Percentiles rank a stretch among this genome's conserved stretches.
These are phyloP conservation scores for Microstegium vimineum DNA, from an alignment of 176 grass and related monocot genomes.

Conservation along the genomic window DNA sequence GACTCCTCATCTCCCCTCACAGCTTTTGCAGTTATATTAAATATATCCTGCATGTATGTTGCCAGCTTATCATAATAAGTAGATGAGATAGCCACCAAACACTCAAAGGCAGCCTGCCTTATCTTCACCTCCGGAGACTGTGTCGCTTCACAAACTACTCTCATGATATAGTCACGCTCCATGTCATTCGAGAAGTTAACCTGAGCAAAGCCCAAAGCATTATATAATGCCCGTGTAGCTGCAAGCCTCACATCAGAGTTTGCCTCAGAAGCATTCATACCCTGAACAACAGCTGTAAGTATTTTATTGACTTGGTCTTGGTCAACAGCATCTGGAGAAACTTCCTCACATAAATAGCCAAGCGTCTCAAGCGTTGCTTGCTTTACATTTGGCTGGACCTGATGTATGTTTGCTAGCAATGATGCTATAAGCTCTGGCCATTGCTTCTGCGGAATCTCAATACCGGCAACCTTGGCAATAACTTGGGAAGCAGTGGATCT, in stretches of 20 bases:
- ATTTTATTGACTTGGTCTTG: slow-evolving; percentile 84
- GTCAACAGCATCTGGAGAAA: slow-evolving; percentile 66
- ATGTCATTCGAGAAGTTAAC: slow-evolving; percentile 88
- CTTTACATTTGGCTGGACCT: slow-evolving; percentile 64
- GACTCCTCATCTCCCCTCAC: slow-evolving; percentile 82
- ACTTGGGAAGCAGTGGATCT: slow-evolving; percentile 86
- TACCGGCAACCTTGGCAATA: slow-evolving; percentile 76
- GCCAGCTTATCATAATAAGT: slow-evolving; percentile 75
- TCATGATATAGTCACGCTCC: slow-evolving; percentile 91
- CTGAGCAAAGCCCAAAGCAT: slow-evolving; percentile 77
- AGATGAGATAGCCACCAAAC: slow-evolving; percentile 81
- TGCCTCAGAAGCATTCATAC: slow-evolving; percentile 78
- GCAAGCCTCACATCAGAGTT: slow-evolving; percentile 75
- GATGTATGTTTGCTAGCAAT: slow-evolving; percentile 77
- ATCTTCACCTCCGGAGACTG: slow-evolving; percentile 65
- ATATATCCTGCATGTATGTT: slow-evolving; percentile 78
- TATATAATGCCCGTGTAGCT: slow-evolving; percentile 76
- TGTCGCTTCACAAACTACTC: slow-evolving; percentile 76
- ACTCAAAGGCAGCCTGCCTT: slow-evolving; percentile 82
- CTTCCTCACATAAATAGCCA: slow-evolving; percentile 86
- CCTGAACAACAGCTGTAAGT: slow-evolving; percentile 89
- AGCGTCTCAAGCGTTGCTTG: slow-evolving; percentile 79
- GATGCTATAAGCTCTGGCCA: slow-evolving; percentile 76
- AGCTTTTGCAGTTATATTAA: slow-evolving; percentile 80
- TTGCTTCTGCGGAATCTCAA: slow-evolving; percentile 77